Evolutionary conservation across 2,329 filamentous ascomycete genomes (phyloP), one percentile per base, ranked within the genome.

Genomic region (Pseudopyricularia cyperi): DNA sequence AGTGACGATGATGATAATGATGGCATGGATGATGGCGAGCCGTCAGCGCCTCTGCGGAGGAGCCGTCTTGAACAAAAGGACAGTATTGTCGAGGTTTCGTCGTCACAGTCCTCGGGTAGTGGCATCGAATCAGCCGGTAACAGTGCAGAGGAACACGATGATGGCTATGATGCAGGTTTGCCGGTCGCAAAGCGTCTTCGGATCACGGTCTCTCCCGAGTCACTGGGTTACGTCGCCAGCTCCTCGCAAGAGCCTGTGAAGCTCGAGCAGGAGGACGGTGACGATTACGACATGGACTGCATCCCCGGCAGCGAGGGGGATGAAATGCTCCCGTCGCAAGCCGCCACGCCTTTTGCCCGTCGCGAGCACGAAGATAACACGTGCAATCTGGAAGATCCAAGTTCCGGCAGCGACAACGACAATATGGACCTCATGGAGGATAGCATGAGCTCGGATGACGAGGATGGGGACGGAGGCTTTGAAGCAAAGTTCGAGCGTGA

Each of bases 131-230:
- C 39, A 11, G 15, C 11, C 30, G 15, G n/a, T 44, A 2, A 51
- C 37, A 34, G 11, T 3, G 26, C 7, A 44, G 49, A 4, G n/a
- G 49, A 32, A 33, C n/a, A 46, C 17, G 37, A 52, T 12, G 30
- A 52, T 26, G 30, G 51, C 48, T 68, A 63, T 59, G 52, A 61
- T 61, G 54, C 53, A 55, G 42, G 55, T 57, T 12, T 53, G n/a
- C 49, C 64, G 48, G 70, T 68, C 26, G 65, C 69, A 30, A 65
- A 63, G 56, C 42, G 28, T 50, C 53, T n/a, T 35, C 50, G 7
- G 47, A 53, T 52, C 34, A 49, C 52, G 8, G 35, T 49, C n/a
- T 52, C 46, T n/a, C 46, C 51, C 9, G 35, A 46, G 35, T 49
- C 24, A 15, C 30, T 24, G 6, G 53, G 44, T 22, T 32, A 52